Evolutionary conservation across 108 stramenopile genomes (phyloP).

Genomic region (Fragilaria crotonensis): DNA sequence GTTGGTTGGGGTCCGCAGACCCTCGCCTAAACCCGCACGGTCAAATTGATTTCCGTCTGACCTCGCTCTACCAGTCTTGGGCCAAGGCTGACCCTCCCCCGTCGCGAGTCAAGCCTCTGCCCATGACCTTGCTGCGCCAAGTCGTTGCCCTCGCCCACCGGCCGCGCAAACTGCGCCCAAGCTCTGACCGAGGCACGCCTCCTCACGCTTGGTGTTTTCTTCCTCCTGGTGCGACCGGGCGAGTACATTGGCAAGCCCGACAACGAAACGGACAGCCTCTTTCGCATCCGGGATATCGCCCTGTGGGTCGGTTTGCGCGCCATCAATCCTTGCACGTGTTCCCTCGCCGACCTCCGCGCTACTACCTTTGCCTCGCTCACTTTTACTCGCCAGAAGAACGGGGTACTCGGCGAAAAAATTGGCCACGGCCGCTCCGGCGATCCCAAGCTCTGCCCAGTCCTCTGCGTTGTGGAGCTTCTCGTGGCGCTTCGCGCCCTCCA

Average conservation of each 20-base stretch:
- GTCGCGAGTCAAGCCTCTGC: constrained; percentile 10
- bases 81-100: constrained; percentile 12
- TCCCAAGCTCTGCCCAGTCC: constrained; percentile 30
- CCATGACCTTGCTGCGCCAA: neutral
- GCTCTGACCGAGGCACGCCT: too few species aligned
- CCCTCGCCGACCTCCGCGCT: constrained; percentile 4
- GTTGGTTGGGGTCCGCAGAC: constrained; percentile 10
- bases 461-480: too few species aligned
- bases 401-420: constrained; percentile 27
- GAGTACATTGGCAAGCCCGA: too few species aligned
- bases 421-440: constrained; percentile 25
- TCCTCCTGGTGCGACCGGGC: too few species aligned
- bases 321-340: too few species aligned
- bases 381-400: constrained; percentile 32
- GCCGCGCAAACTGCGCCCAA: neutral
- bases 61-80: neutral
- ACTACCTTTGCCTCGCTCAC: constrained; percentile 15
- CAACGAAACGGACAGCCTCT: too few species aligned
- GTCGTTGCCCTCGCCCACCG: neutral
- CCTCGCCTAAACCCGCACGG: constrained; percentile 2
- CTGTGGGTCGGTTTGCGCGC: too few species aligned
- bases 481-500: too few species aligned
- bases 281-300: too few species aligned
- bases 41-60: constrained; percentile 7
- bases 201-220: too few species aligned